Evolutionary conservation across 371 early-diverging fungal genomes (phyloP).

Genomic region (Blastocladiella emersonii): DNA sequence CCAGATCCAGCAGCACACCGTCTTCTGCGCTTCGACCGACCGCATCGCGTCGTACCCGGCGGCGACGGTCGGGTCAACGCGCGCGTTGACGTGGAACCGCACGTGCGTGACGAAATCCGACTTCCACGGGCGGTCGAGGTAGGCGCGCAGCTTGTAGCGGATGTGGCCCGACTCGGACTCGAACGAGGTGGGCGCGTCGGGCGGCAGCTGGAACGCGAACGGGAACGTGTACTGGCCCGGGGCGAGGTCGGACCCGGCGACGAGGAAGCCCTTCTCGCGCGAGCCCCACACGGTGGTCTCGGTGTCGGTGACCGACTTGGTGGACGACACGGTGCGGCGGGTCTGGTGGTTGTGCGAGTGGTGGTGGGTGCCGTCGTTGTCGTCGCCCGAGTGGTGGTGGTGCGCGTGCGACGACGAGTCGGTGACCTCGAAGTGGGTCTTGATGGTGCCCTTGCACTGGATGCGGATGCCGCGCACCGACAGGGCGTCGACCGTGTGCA

Average conservation of each 20-base stretch:
- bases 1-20: constrained; percentile 2
- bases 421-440: background rate
- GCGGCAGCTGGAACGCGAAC: background rate
- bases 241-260: background rate
- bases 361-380: background rate
- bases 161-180: background rate
- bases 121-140: constrained; percentile 1
- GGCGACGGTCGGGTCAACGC: background rate
- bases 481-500: background rate
- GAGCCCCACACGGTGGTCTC: background rate
- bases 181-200: background rate
- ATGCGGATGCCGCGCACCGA: background rate
- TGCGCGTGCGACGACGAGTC: background rate
- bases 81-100: background rate
- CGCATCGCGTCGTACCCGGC: background rate
- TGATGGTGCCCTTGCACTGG: background rate
- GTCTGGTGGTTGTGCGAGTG: background rate
- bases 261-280: background rate
- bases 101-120: background rate
- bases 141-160: constrained; percentile 1
- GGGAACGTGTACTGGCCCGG: constrained; percentile 5
- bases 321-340: background rate
- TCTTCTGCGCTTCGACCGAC: background rate
- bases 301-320: background rate
- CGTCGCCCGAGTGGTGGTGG: background rate